Evolutionary conservation across 1,284 basidiomycete genomes (phyloP), one percentile per base, ranked within the genome.

Genomic region (Cutaneotrichosporon arboriforme): DNA sequence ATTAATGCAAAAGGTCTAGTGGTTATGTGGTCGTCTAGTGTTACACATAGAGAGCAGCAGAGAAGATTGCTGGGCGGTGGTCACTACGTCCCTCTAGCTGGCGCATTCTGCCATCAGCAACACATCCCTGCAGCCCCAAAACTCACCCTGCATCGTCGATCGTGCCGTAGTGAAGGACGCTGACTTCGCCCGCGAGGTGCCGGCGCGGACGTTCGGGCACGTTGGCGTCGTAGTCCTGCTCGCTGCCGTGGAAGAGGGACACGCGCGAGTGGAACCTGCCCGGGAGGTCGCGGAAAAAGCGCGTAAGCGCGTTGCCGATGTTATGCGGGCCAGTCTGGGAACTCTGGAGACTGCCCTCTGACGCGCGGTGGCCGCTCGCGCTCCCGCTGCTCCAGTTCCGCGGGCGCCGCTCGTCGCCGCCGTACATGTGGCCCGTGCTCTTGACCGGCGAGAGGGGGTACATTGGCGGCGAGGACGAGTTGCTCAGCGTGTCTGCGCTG

Each of bases 31-130:
- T n/a, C n/a, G n/a, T n/a, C n/a, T n/a, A n/a, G n/a, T n/a, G 26
- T 8, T 55, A 67, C 10, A 74, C 58, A 45, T 73, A 76, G 20
- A 76, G 67, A 0, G 72, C 73, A 0, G 68, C 72, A 0, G 70
- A 55, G 50, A 76, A 76, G 42, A 76, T 73, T 1, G 72, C 70
- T 9, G 74, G 74, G 38, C 73, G 62, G 63, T 76, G 74, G 56
- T 76, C 74, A 31, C 68, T 70, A 17, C 54, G 61, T 13, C 73
- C 73, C 55, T 75, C 73, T 18, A 75, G 57, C 46, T 54, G 57
- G 51, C 72, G 65, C 73, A 75, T 75, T 31, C 26, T 31, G 26
- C 7, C 26, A 10, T 31, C 1, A 37, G 41, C 12, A 2, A 23
- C 9, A 23, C 9, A 18, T 18, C 17, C 47, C 59, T 63, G 36